These are phyloP conservation scores for Fusarium fracticaudum DNA, from an alignment of 2,329 filamentous ascomycete genomes.

Conservation along the genomic window DNA sequence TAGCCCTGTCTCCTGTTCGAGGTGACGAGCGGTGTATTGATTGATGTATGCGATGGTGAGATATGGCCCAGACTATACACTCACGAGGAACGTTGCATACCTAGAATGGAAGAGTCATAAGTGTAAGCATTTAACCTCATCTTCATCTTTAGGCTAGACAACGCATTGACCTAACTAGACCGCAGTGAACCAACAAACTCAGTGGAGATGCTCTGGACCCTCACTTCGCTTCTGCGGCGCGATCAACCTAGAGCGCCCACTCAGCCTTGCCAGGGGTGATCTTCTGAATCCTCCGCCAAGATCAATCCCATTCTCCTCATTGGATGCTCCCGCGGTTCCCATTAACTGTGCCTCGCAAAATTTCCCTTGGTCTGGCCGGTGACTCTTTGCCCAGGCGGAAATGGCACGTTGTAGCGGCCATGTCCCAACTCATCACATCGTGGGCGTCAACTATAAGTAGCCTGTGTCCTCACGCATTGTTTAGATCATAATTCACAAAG, in stretches of 20 bases:
- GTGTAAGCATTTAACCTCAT: neutral
- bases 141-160: neutral
- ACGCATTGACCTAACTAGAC: neutral
- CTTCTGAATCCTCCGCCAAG: neutral
- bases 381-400: neutral
- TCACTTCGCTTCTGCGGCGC: neutral
- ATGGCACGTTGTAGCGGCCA: neutral
- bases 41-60: neutral
- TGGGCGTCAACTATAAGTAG: neutral
- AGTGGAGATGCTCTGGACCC: neutral
- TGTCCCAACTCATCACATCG: neutral
- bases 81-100: neutral
- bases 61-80: neutral
- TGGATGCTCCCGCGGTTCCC: neutral
- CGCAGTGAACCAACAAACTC: neutral
- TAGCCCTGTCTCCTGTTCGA: neutral
- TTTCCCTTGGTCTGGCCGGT: neutral
- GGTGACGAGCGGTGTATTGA: neutral
- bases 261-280: constrained; percentile 11
- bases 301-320: neutral
- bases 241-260: neutral
- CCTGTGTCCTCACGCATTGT: neutral
- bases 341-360: constrained; percentile 8
- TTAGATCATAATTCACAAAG: neutral
- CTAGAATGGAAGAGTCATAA: neutral